phyloP scores from a whole-genome alignment of 371 early-diverging fungal species.

The Chytridiales sp. region DNA sequence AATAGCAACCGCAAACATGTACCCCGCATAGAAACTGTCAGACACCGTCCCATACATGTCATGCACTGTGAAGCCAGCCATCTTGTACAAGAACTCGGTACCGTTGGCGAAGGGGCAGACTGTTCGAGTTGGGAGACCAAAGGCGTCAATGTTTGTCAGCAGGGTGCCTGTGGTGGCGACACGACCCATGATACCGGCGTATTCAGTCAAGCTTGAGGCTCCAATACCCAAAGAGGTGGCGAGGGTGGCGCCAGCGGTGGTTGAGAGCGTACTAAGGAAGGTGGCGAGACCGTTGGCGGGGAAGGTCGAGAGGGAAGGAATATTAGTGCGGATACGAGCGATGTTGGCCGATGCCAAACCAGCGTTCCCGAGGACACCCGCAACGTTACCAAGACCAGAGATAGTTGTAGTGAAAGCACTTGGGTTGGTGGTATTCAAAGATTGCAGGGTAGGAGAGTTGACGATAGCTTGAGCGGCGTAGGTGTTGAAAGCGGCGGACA shows the following conservation, averaged over 20 bases:
- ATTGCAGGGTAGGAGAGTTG: background rate
- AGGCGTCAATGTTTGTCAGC: background rate
- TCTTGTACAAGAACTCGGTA: background rate
- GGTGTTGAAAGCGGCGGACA: background rate
- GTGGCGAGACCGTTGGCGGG: background rate
- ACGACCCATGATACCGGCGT: background rate
- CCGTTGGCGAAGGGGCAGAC: conserved; percentile 16
- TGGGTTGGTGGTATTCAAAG: conserved; percentile 6
- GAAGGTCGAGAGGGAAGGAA: background rate
- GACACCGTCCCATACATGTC: background rate
- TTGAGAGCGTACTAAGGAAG: background rate
- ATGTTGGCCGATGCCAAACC: background rate
- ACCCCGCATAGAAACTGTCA: conserved; percentile 4
- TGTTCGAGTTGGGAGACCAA: background rate
- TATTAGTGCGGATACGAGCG: background rate
- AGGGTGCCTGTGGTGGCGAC: background rate
- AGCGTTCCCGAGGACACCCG: background rate
- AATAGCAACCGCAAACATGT: conserved; percentile 1
- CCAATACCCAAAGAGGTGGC: background rate
- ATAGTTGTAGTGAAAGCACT: background rate
- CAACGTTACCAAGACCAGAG: background rate
- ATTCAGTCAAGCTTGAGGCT: background rate
- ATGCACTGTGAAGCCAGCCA: background rate
- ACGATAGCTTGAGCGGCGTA: no score
- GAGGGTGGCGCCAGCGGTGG: background rate